Evolutionary conservation across 192 early-diverging fungal genomes (phyloP).

Genomic region (Piromyces finnis): DNA sequence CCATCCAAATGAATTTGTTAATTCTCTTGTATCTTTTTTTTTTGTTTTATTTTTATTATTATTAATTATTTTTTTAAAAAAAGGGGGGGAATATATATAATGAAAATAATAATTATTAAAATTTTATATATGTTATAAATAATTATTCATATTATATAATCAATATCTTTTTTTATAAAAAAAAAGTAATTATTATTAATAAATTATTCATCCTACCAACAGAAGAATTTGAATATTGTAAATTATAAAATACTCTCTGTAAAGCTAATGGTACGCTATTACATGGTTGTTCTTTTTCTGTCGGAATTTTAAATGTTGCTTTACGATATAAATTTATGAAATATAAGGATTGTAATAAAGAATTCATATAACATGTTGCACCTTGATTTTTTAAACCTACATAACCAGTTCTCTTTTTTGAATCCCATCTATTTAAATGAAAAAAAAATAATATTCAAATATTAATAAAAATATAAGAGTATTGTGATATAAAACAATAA

Average conservation of each 20-base stretch:
- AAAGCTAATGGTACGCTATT: conserved; percentile 77
- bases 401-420: conserved; percentile 72
- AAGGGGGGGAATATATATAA: no score
- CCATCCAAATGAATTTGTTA: conserved; percentile 98
- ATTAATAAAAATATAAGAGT: no score
- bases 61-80: no score
- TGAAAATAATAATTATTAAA: no score
- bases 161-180: no score
- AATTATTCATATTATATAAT: no score
- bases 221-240: conserved; percentile 47
- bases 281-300: conserved; percentile 65
- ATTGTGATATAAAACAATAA: no score
- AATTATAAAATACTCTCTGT: conserved; percentile 84
- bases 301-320: conserved; percentile 83
- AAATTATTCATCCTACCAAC: conserved; percentile 36
- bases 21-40: conserved; percentile 53
- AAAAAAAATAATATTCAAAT: neutral
- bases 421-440: conserved; percentile 21
- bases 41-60: neutral
- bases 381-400: conserved; percentile 96
- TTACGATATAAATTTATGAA: conserved; percentile 87
- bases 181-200: no score
- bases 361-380: conserved; percentile 98
- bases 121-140: no score
- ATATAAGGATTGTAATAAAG: conserved; percentile 83